Conservation (phyloP, 805 yeast species). For the Jamesozyma rosinii region DNA sequence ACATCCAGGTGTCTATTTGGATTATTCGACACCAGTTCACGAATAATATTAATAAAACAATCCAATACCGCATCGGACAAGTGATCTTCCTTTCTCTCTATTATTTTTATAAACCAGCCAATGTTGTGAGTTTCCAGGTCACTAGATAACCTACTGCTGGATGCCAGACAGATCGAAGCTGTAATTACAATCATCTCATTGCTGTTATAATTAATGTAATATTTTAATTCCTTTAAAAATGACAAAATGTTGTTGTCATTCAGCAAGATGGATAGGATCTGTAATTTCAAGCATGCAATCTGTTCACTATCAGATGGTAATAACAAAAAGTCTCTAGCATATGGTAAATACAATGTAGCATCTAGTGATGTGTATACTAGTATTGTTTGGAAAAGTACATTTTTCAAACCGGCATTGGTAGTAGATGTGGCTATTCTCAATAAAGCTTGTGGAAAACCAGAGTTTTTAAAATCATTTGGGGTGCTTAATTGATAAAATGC, state of each 20-base stretch:
- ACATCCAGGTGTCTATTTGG: slow-evolving; percentile 46
- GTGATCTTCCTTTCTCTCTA: slow-evolving; percentile 24
- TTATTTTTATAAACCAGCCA: slow-evolving; percentile 52
- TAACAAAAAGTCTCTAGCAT: slow-evolving; percentile 44
- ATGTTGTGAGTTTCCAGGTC: slow-evolving; percentile 48
- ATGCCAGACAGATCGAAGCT: slow-evolving; percentile 54
- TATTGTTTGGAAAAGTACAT: slow-evolving; percentile 41
- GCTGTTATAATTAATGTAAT: slow-evolving; percentile 34
- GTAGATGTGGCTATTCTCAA: slow-evolving; percentile 34
- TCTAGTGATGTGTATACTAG: slow-evolving; percentile 28
- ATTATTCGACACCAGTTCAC: slow-evolving; percentile 60
- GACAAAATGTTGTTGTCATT: slow-evolving; percentile 41
- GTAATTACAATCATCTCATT: slow-evolving; percentile 30
- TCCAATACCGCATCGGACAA: slow-evolving; percentile 35
- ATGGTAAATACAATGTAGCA: slow-evolving; percentile 30
- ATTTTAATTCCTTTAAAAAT: slow-evolving; percentile 56
- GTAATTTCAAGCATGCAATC: slow-evolving; percentile 45
- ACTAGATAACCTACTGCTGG: slow-evolving; percentile 42
- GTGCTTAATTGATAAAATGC: slow-evolving; percentile 53
- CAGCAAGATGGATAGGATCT: slow-evolving; percentile 51
- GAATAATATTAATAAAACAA: slow-evolving; percentile 62
- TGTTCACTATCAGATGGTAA: slow-evolving; percentile 43
- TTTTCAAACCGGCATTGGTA: slow-evolving; percentile 28
- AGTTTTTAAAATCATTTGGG: slow-evolving; percentile 40
- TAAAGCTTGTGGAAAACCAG: slow-evolving; percentile 43